Base-by-base conservation (phyloP, 2,329 filamentous ascomycete genomes). In the Fonsecaea multimorphosa region DNA sequence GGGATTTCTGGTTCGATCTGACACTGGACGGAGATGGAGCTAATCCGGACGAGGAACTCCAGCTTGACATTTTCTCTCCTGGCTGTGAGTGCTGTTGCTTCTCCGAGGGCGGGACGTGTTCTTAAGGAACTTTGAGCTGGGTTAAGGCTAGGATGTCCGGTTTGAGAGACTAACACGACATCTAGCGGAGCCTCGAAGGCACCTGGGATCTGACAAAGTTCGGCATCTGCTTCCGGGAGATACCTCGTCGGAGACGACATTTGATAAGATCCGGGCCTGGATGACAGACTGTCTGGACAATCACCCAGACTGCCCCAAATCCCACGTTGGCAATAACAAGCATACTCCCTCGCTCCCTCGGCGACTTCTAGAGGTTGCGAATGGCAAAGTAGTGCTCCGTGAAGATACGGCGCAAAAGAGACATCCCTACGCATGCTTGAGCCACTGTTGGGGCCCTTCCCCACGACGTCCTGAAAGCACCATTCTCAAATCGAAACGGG, bases 381-480 rank as follows among this genome's bases (percentile, higher is more conserved):
- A 44, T 22, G 38, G 38, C 16, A 44, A 44, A 19, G 38, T 44
- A 19, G 38, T 44, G 38, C 38, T 44, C 38, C 38, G 38, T 44
- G 38, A 44, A 44, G 38, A 19, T 7, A 19, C 16, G 19, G 38
- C 7, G 6, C 38, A 44, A 19, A 44, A 44, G 38, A 44, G n/a
- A 44, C 16, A 44, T 22, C 38, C 38, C 8, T 44, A 44, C n/a
- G 38, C 38, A 44, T 44, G 38, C 38, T n/a, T 44, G 38, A 44
- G 38, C 38, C 38, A 44, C 38, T 44, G 38, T 44, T 44, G 38
- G 38, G 38, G 38, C n/a, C 38, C 38, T 19, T 44, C 38, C n/a
- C 38, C 38, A 2, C 38, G 38, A 9, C 38, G 38, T 44, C 38
- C 38, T 7, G 31, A 31, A 11, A 54, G 51, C 14, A 54, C 52